Percentiles rank a stretch among this genome's conserved stretches.
These are phyloP conservation scores for Tillandsia leiboldiana DNA, from an alignment of 176 grass and related monocot species.

Conservation along the genomic window DNA sequence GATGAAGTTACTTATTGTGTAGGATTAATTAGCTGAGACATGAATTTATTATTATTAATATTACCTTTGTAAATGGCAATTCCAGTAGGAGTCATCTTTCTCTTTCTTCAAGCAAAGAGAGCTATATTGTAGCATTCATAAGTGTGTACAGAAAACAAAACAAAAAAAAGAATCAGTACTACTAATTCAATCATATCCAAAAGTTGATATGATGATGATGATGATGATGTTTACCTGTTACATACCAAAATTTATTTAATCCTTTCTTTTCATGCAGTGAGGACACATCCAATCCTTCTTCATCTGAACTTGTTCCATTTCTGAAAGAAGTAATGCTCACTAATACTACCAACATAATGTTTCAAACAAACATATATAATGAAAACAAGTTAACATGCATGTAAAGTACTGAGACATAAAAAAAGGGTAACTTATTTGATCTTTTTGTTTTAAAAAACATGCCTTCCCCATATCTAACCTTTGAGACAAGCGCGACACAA, in stretches of 20 bases:
- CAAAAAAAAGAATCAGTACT: background rate
- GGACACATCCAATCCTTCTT: constrained; percentile 93
- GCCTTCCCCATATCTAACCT: constrained; percentile 88
- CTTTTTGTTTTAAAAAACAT: constrained; percentile 7
- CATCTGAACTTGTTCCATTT: constrained; percentile 63
- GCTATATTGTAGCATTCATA: constrained; percentile 25
- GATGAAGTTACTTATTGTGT: background rate
- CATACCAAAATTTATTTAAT: constrained; percentile 76
- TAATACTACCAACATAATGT: background rate
- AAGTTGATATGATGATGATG: background rate
- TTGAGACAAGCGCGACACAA: constrained; percentile 88
- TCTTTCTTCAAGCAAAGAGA: constrained; percentile 80
- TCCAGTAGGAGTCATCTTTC: constrained; percentile 63
- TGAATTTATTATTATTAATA: background rate
- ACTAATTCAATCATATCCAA: background rate
- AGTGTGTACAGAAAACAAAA: background rate
- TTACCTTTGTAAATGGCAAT: constrained; percentile 87
- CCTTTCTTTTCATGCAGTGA: constrained; percentile 78
- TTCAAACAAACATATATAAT: too few relatives aligned
- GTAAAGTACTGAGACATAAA: too few relatives aligned
- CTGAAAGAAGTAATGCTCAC: constrained; percentile 11
- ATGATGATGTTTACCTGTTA: constrained; percentile 45
- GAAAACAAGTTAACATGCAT: too few relatives aligned
- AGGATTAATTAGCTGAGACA: background rate
- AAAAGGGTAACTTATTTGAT: background rate